These are phyloP conservation scores for Lipomyces orientalis DNA, from an alignment of 805 yeast genomes.

Conservation along the genomic window DNA sequence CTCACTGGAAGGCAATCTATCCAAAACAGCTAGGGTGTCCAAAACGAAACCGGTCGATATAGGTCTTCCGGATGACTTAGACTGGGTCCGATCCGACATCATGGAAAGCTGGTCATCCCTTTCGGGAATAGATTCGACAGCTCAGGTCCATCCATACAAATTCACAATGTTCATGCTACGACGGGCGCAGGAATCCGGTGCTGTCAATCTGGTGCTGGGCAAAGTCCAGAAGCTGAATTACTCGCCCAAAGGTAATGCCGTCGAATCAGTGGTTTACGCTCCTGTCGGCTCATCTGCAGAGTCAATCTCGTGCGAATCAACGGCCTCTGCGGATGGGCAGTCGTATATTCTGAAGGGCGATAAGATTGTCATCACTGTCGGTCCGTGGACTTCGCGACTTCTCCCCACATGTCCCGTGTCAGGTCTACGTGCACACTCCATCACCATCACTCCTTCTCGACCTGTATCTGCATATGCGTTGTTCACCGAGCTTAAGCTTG, in stretches of 20 bases:
- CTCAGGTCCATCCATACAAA: slow-evolving; percentile 94
- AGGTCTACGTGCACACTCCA: slow-evolving; percentile 93
- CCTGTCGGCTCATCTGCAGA: slow-evolving; percentile 56
- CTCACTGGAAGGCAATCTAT: slow-evolving; percentile 81
- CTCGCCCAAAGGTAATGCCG: slow-evolving; percentile 69
- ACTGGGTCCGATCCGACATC: slow-evolving; percentile 73
- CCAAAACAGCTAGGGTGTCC: slow-evolving; percentile 27
- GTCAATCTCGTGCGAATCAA: slow-evolving; percentile 9
- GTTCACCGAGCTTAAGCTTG: slow-evolving; percentile 86
- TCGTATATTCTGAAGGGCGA: slow-evolving; percentile 58
- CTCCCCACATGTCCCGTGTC: slow-evolving; percentile 93
- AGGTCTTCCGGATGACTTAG: slow-evolving; percentile 63
- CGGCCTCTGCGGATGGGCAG: neutral
- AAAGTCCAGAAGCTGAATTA: slow-evolving; percentile 73
- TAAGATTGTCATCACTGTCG: slow-evolving; percentile 82
- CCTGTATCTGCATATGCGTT: slow-evolving; percentile 92
- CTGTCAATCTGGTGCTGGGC: slow-evolving; percentile 84
- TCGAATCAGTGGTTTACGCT: slow-evolving; percentile 47
- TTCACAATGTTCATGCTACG: slow-evolving; percentile 84
- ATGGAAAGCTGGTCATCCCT: slow-evolving; percentile 76
- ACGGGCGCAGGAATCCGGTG: slow-evolving; percentile 80
- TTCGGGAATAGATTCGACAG: slow-evolving; percentile 87
- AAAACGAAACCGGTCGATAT: slow-evolving; percentile 20
- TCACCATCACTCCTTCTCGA: slow-evolving; percentile 80
- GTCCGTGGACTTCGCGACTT: slow-evolving; percentile 96